Evolutionary conservation across 306 rosid genomes (phyloP), one percentile per base, ranked within the genome.

Genomic region (Senna tora): DNA sequence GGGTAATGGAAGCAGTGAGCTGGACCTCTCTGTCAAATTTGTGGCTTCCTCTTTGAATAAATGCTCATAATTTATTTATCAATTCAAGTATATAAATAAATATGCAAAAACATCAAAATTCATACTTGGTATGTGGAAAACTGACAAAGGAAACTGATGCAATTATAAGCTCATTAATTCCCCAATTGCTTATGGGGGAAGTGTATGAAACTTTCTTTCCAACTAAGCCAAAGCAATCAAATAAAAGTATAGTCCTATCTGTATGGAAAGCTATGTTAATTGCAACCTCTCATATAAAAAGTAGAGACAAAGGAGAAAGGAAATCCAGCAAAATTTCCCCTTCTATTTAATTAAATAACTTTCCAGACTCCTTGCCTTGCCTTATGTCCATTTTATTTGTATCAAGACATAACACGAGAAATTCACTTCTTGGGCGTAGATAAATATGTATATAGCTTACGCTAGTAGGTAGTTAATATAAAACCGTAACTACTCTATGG

Each of bases 161-260:
- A 9, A 9, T 7, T 66, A 32, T n/a, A 55, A 56, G 34, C 17
- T 57, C 8, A 3, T 54, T 46, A 21, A 49, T n/a, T 34, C 12
- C 4, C 33, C 0, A 22, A 19, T 57, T 34, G 41, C 67, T 61
- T 36, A 5, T 32, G 52, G 51, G 6, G 17, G 32, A 70, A 77
- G 72, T 3, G 32, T 69, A 38, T 1, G 19, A 52, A 17, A 8
- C 65, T 62, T 62, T 20, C 72, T 77, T 77, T 62, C 68, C 81
- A 62, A 62, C 59, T 20, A 42, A 21, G 66, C 59, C 49, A 14
- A 28, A 39, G 38, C 38, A 15, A 61, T 76, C 53, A 33, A 5
- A 16, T 39, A 41, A 65, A 53, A 62, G 60, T 65, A 62, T 42
- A 21, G 59, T 64, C 73, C 49, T 14, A 32, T 33, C 53, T 77